Evolutionary conservation across 106 monocot species (phyloP), one percentile per base, ranked within the genome.

Genomic region (Allium fistulosum): DNA sequence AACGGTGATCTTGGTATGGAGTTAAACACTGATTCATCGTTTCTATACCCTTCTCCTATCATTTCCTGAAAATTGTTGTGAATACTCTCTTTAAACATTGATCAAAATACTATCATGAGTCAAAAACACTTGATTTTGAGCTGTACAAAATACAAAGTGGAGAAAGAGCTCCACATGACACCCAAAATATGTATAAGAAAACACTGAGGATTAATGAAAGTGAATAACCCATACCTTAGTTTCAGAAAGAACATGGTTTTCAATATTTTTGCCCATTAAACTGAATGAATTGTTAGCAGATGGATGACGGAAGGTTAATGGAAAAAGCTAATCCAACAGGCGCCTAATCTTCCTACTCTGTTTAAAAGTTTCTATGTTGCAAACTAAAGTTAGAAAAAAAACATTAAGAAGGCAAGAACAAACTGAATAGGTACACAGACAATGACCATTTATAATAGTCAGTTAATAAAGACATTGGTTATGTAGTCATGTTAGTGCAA

Each of bases 191-290:
- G 37, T 37, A 37, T 37, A 37, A 37, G 2, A 18, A 47, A 16
- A 37, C 0, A 37, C 37, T 37, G 37, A 45, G 26, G 49, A 69
- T 5, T 8, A 48, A 46, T 47, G 10, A 6, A 53, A 4, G 5
- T 45, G 13, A 28, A 13, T 2, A 14, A 9, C 8, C 4, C 15
- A 53, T 70, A 82, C 82, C 78, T 82, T 57, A 9, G 68, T 52
- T 45, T 53, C 70, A 11, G 37, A 17, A 70, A 66, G 73, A 52
- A 65, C 53, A 56, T 67, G 60, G 12, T 74, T 74, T 67, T 71
- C 80, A 28, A 64, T 17, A 61, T 80, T 80, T 55, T 61, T 71
- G 53, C 71, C 75, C 80, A 80, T 80, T 45, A 56, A 57, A 69
- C 53, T 57, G 53, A 46, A 22, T 55, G 13, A 12, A 1, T 37